Evolutionary conservation across 2,329 filamentous ascomycete species (phyloP).

Genomic region (Sporothrix dimorphospora): DNA sequence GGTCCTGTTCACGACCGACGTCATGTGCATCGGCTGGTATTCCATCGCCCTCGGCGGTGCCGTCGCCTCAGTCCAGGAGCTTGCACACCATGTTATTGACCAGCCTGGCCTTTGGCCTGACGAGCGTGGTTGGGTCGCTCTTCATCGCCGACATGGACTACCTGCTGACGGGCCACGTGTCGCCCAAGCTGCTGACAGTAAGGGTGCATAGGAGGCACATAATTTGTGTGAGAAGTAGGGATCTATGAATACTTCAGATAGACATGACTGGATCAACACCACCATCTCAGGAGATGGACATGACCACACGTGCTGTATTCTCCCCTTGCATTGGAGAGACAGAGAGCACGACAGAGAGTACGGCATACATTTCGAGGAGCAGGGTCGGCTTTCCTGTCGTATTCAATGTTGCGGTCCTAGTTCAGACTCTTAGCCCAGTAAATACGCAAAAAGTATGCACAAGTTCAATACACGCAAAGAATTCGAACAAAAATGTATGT

Average conservation of each 20-base stretch:
- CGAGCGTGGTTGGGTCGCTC: constrained; percentile 12
- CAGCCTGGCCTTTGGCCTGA: constrained; percentile 22
- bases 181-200: constrained; percentile 17
- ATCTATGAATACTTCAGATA: no score
- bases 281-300: background rate
- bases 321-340: background rate
- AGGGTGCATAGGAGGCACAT: no score
- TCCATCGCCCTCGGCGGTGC: background rate
- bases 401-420: background rate
- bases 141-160: constrained; percentile 9
- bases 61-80: background rate
- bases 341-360: no score
- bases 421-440: background rate
- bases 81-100: constrained; percentile 26
- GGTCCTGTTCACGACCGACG: constrained; percentile 35
- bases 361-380: no score
- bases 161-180: constrained; percentile 16
- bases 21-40: constrained; percentile 18
- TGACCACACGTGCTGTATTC: background rate
- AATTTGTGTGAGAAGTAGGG: no score
- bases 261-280: background rate
- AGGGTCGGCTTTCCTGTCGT: background rate
- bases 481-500: background rate
- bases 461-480: background rate
- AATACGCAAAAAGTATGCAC: background rate